Evolutionary conservation across 345 rosid genomes (phyloP).

Genomic region (Boechera retrofracta): DNA sequence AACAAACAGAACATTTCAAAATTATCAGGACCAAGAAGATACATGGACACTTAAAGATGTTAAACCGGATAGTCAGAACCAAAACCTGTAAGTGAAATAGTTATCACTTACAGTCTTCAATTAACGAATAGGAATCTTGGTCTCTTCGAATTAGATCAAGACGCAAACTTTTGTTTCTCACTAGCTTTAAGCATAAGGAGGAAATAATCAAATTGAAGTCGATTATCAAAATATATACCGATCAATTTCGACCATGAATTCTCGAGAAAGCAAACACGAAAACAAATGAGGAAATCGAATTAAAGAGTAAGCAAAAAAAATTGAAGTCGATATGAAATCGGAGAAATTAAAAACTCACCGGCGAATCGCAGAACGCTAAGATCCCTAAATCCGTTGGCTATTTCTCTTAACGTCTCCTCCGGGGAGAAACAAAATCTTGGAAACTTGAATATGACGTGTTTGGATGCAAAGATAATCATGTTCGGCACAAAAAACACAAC

Average conservation of each 20-base stretch:
- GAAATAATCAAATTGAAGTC: slow-evolving; percentile 5
- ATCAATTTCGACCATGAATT: slow-evolving; percentile 19
- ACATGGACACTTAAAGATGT: slow-evolving; percentile 9
- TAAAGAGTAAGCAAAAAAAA: not conserved
- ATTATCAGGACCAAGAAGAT: slow-evolving; percentile 16
- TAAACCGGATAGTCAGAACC: not conserved
- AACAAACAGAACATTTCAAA: not conserved
- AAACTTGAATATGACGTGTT: slow-evolving; percentile 5
- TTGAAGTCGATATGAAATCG: not conserved
- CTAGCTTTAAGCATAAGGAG: not conserved
- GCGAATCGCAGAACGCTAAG: slow-evolving; percentile 28
- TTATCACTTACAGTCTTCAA: slow-evolving; percentile 7
- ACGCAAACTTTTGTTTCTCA: not conserved
- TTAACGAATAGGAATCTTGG: slow-evolving; percentile 1
- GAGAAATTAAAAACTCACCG: slow-evolving; percentile 27
- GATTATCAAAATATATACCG: slow-evolving; percentile 8
- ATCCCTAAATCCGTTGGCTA: slow-evolving; percentile 13
- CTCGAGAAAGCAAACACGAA: not conserved
- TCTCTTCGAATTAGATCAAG: not conserved
- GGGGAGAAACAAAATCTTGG: not conserved
- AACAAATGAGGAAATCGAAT: slow-evolving; percentile 11
- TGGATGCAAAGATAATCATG: slow-evolving; percentile 27
- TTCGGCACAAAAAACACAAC: not conserved
- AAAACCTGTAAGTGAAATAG: not conserved
- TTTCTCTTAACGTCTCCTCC: slow-evolving; percentile 13